Percentiles rank a stretch among this genome's conserved stretches.
Evolutionary conservation across 2,329 filamentous ascomycete genomes (phyloP).

Genomic region (Alternaria tenuissima): DNA sequence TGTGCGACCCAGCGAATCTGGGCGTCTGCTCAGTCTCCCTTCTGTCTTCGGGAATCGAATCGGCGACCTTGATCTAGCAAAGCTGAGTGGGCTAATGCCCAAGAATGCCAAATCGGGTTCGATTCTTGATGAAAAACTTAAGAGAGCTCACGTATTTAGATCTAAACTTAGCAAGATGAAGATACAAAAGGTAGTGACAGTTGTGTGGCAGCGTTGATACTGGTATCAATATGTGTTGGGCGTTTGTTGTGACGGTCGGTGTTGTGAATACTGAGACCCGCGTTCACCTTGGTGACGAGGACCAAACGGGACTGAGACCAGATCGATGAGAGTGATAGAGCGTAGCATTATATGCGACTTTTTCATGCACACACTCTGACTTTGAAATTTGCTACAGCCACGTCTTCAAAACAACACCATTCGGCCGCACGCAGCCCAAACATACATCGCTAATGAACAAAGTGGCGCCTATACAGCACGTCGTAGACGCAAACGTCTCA

Average conservation of each 20-base stretch:
- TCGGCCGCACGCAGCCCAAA: not conserved
- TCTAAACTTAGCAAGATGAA: not conserved
- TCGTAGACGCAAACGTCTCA: not conserved
- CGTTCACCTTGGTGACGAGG: conserved; percentile 9
- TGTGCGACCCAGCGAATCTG: not conserved
- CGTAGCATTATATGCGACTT: not conserved
- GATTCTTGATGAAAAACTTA: conserved; percentile 1
- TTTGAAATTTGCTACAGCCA: not conserved
- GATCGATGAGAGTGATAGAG: not conserved
- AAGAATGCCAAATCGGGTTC: not conserved
- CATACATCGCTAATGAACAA: not conserved
- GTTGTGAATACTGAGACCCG: conserved; percentile 2
- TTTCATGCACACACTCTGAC: not conserved
- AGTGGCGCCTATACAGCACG: conserved; percentile 6
- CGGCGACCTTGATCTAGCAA: not conserved
- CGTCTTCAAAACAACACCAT: not conserved
- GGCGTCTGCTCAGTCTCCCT: conserved; percentile 10
- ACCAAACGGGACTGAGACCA: not conserved
- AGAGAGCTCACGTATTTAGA: not conserved
- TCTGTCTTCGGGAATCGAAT: conserved; percentile 7
- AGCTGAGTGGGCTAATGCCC: not conserved
- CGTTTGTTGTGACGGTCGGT: conserved; percentile 8
- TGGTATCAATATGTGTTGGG: conserved; percentile 1
- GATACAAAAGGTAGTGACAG: not conserved
- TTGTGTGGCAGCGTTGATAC: not conserved